Percentiles rank a stretch among this genome's conserved stretches.
Conservation (phyloP, 495 filamentous ascomycete genomes). For the Amniculicola lignicola region DNA sequence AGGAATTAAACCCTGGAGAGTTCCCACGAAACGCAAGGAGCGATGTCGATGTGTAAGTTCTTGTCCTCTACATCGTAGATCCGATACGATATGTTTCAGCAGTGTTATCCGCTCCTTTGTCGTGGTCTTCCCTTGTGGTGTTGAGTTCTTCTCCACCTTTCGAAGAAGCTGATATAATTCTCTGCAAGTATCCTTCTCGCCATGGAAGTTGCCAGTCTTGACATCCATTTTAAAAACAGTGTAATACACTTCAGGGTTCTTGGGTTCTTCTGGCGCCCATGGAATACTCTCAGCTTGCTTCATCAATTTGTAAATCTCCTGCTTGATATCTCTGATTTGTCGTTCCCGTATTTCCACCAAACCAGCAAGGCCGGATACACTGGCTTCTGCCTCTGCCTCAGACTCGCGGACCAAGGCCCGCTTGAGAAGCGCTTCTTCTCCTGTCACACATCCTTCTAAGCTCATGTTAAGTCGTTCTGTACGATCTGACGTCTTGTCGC, state of each 20-base stretch:
- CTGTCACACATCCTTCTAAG: constrained; percentile 17
- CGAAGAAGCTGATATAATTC: neutral
- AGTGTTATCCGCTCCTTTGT: neutral
- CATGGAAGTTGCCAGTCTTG: neutral
- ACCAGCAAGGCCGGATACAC: neutral
- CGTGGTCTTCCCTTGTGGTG: neutral
- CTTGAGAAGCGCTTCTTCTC: constrained; percentile 38
- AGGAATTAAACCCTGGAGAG: constrained; percentile 3
- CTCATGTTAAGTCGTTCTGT: constrained; percentile 14
- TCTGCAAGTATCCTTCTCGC: neutral
- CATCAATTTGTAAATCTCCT: neutral
- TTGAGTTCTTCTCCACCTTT: neutral
- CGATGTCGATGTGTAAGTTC: constrained; percentile 1
- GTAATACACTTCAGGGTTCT: neutral
- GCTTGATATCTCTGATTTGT: constrained; percentile 15
- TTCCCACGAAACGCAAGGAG: constrained; percentile 13
- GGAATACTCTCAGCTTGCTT: neutral
- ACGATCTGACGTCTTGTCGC: constrained; percentile 19
- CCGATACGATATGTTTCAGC: constrained; percentile 1
- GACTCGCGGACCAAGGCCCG: constrained; percentile 15
- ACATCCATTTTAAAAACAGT: constrained; percentile 1
- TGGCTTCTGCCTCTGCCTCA: constrained; percentile 3
- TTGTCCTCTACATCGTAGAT: neutral
- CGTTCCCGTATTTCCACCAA: constrained; percentile 12
- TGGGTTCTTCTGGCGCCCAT: neutral